Evolutionary conservation across 1,284 basidiomycete genomes (phyloP).

Genomic region (Ganoderma resinaceum): DNA sequence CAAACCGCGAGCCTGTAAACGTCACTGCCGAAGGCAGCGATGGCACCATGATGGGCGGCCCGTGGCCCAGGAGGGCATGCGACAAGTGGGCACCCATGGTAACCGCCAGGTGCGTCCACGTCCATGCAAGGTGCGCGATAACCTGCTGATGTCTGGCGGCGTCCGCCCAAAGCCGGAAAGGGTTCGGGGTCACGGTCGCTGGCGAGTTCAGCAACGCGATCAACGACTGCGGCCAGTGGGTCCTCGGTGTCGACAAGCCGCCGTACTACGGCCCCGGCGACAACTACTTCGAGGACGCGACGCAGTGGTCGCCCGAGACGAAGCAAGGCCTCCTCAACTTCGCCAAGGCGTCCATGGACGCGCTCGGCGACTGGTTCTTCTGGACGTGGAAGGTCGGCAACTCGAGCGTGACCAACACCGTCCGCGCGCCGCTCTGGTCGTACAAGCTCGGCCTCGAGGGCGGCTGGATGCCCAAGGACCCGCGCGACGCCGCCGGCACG

Average conservation of each 20-base stretch:
- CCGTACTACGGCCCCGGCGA: constrained; percentile 65
- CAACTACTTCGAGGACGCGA: constrained; percentile 62
- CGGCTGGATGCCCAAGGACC: constrained; percentile 87
- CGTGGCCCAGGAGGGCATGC: constrained; percentile 49
- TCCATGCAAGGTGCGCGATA: neutral
- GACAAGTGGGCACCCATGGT: constrained; percentile 49
- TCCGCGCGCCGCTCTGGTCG: constrained; percentile 82
- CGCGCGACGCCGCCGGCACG: constrained; percentile 70
- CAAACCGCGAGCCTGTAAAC: constrained; percentile 45
- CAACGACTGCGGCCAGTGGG: constrained; percentile 56
- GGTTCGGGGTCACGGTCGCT: constrained; percentile 56
- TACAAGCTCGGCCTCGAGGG: constrained; percentile 81
- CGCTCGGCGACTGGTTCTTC: constrained; percentile 68
- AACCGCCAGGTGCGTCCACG: neutral
- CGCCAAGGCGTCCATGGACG: constrained; percentile 65
- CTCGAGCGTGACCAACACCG: constrained; percentile 60
- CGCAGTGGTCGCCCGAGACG: constrained; percentile 60
- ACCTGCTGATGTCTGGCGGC: constrained; percentile 12
- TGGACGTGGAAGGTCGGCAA: constrained; percentile 85
- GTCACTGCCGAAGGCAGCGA: constrained; percentile 40
- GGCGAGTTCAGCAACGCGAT: constrained; percentile 58
- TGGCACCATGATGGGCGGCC: constrained; percentile 38
- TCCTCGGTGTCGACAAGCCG: constrained; percentile 49
- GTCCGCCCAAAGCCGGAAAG: constrained; percentile 44
- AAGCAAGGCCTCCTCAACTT: constrained; percentile 66